Evolutionary conservation across 2,329 filamentous ascomycete species (phyloP), one percentile per base, ranked within the genome.

Genomic region (Calycina herbarum): DNA sequence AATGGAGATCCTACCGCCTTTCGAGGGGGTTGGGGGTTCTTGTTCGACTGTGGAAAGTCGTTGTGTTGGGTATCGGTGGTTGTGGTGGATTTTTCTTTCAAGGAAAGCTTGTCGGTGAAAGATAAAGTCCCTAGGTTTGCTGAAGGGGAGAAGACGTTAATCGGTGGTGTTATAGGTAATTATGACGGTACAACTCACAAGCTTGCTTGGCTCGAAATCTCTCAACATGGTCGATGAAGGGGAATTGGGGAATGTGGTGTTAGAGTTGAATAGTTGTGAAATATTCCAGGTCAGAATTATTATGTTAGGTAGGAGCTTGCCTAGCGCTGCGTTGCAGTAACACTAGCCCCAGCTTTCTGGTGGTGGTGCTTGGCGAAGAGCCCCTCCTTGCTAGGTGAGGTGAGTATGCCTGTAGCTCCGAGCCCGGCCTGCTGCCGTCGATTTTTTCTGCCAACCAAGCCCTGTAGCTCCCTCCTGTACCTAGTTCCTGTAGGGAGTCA

Each of bases 151-250:
- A 11, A 17, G 29, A 20, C 56, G 48, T 54, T 54, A 54, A 24
- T 7, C 11, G 48, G 11, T 54, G 48, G 48, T 27, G 24, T 13
- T 24, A 15, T 8, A 54, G 10, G n/a, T 27, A 13, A 27, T 54
- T 10, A 27, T 13, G 2, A 13, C 20, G 8, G 24, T 27, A 24
- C 1, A 54, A 54, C 48, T 54, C 48, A 54, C 48, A 54, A 65
- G 31, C 61, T 69, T 69, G 42, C 57, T 64, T 42, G 67, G 67
- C 61, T 67, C 65, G 31, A 69, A 69, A 54, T 67, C 67, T 67
- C 67, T 65, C 65, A 69, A 61, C 67, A 67, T 69, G 61, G 40
- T 66, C 59, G 48, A 64, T 29, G 51, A 54, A 45, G 31, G 45
- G 42, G 48, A 59, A 54, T 24, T 54, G 20, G 31, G 15, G 13